Percentiles rank a stretch among this genome's conserved stretches.
Conservation (phyloP, 108 stramenopile species). For the Skeletonema potamos region DNA sequence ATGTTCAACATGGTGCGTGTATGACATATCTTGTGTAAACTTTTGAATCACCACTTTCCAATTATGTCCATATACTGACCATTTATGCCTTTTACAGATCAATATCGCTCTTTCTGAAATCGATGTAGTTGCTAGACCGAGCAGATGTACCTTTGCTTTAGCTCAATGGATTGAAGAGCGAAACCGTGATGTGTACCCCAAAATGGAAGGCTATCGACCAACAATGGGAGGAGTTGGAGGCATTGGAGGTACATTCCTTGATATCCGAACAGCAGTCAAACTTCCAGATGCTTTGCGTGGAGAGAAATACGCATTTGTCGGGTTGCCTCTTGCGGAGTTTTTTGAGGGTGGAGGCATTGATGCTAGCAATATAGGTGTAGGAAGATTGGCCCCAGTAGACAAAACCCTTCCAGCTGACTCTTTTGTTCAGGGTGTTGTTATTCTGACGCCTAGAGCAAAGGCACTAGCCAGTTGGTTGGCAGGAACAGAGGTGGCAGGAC, state of each 20-base stretch:
- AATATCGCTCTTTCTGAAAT: constrained; percentile 84
- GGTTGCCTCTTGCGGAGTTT: constrained; percentile 89
- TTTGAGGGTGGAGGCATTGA: constrained; percentile 77
- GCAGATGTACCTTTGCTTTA: constrained; percentile 89
- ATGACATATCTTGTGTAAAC: not conserved
- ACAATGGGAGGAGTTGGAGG: constrained; percentile 63
- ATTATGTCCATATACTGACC: not conserved
- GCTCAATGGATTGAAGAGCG: constrained; percentile 93
- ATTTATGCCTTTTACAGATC: constrained; percentile 38
- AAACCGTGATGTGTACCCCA: constrained; percentile 80
- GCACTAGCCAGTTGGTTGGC: constrained; percentile 93
- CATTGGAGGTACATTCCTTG: constrained; percentile 66
- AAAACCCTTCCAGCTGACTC: constrained; percentile 70
- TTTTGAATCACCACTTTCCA: not conserved
- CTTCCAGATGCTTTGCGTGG: constrained; percentile 93
- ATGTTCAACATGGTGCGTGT: constrained; percentile 96
- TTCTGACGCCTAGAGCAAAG: constrained; percentile 81
- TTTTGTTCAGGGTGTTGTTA: constrained; percentile 91
- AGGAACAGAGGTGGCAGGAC: constrained; percentile 86
- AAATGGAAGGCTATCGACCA: constrained; percentile 81
- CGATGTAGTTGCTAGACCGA: constrained; percentile 80
- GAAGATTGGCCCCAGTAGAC: constrained; percentile 73
- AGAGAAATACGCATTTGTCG: constrained; percentile 96
- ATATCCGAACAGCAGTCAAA: constrained; percentile 88
- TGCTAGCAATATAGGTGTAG: constrained; percentile 80